A percentile compares a stretch with the other conserved stretches of the same genome.
Conservation (phyloP, 495 filamentous ascomycete genomes). For the Hamigera avellanea region DNA sequence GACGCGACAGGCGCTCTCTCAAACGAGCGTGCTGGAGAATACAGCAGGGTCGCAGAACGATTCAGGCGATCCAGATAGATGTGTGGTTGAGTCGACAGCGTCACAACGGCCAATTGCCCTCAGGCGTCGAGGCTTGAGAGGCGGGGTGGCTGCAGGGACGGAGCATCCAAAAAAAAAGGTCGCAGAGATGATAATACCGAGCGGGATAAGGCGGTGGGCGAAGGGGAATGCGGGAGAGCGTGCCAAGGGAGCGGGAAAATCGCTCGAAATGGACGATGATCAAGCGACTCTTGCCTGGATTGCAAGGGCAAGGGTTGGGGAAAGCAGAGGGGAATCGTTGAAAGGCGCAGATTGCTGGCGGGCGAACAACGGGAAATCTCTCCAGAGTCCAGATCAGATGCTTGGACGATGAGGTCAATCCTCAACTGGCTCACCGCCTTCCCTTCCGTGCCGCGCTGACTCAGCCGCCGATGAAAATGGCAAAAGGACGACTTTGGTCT, state of each 20-base stretch:
- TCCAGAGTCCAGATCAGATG: slow-evolving; percentile 4
- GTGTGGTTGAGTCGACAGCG: background rate
- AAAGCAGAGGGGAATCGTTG: background rate
- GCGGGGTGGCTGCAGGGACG: too few relatives aligned
- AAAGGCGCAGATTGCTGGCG: background rate
- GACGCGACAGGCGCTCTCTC: slow-evolving; percentile 5
- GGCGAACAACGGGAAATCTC: background rate
- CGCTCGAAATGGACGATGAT: slow-evolving; percentile 3
- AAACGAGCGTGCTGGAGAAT: background rate
- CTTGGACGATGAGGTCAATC: slow-evolving; percentile 15
- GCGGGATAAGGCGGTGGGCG: slow-evolving; percentile 1
- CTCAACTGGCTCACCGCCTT: too few relatives aligned
- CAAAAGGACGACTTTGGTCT: too few relatives aligned
- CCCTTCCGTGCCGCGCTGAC: slow-evolving; percentile 4
- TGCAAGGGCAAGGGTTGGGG: slow-evolving; percentile 13
- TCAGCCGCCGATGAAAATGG: slow-evolving; percentile 8
- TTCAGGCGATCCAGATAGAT: background rate
- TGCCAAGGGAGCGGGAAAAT: background rate
- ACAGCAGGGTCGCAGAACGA: background rate
- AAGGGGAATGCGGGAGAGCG: background rate
- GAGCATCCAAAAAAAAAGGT: background rate
- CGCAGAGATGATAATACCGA: slow-evolving; percentile 3
- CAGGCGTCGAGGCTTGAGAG: background rate
- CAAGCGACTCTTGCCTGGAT: too few relatives aligned
- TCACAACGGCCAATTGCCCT: slow-evolving; percentile 2